A percentile compares a stretch with the other conserved stretches of the same genome.
Conservation (phyloP, 148 eudicot genomes). For the Salicornia ramosissima region DNA sequence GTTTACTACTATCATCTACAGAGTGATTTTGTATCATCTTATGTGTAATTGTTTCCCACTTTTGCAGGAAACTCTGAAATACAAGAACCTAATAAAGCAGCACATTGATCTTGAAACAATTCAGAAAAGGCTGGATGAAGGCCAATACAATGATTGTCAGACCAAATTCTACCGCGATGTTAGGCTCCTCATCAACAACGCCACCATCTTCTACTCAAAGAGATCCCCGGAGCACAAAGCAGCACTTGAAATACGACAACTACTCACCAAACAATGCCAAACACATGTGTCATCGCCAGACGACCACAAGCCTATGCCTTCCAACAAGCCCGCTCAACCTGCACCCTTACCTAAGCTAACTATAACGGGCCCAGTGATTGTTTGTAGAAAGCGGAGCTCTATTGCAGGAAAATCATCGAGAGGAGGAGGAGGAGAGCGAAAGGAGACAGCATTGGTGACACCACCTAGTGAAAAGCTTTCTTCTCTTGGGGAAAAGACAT, state of each 20-base stretch:
- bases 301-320: conserved; percentile 10
- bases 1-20: too few species aligned
- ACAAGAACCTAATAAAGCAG: conserved; percentile 44
- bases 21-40: background rate
- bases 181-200: conserved; percentile 52
- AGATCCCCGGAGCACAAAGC: conserved; percentile 39
- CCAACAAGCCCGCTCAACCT: conserved; percentile 22
- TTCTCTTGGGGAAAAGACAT: conserved; percentile 6
- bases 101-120: conserved; percentile 49
- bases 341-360: conserved; percentile 24
- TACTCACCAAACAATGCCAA: conserved; percentile 27
- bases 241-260: conserved; percentile 44
- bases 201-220: conserved; percentile 40
- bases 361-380: conserved; percentile 33
- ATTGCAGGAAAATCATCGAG: conserved; percentile 35
- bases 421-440: conserved; percentile 34
- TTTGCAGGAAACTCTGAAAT: conserved; percentile 39
- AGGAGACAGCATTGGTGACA: conserved; percentile 15
- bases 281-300: background rate
- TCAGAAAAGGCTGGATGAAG: conserved; percentile 39
- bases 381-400: conserved; percentile 57
- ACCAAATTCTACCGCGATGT: conserved; percentile 49
- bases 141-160: conserved; percentile 40
- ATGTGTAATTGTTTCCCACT: background rate
- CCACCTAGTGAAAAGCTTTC: background rate